Evolutionary conservation across 2,329 filamentous ascomycete genomes (phyloP).

Genomic region (Drechslera avenae): DNA sequence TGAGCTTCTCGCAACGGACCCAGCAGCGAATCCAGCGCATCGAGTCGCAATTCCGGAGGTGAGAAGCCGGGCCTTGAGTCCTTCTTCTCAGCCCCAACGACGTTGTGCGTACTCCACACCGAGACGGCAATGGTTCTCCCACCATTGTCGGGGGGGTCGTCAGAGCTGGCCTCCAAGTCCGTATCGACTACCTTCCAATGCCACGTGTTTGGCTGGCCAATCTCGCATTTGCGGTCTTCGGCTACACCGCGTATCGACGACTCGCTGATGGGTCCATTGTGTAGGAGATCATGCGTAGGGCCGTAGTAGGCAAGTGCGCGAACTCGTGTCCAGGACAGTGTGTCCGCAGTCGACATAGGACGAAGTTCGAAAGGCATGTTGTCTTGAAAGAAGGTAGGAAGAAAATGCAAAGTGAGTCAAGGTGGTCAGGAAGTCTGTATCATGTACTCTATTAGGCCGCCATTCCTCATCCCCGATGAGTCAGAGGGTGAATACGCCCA

Average conservation of each 20-base stretch:
- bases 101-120: constrained; percentile 34
- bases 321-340: constrained; percentile 38
- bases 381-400: neutral
- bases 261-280: constrained; percentile 31
- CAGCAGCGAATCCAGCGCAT: constrained; percentile 34
- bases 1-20: constrained; percentile 30
- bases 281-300: constrained; percentile 37
- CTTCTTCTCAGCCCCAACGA: constrained; percentile 4
- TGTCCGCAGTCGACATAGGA: constrained; percentile 28
- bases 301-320: constrained; percentile 37
- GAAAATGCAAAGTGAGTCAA: too few relatives aligned
- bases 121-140: constrained; percentile 38
- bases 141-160: constrained; percentile 30
- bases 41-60: constrained; percentile 65
- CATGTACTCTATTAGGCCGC: neutral
- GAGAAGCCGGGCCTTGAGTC: constrained; percentile 66
- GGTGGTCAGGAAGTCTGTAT: neutral
- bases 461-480: too few relatives aligned
- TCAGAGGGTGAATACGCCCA: too few relatives aligned
- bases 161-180: constrained; percentile 25
- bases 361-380: constrained; percentile 34
- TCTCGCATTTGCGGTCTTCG: constrained; percentile 27
- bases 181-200: constrained; percentile 44
- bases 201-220: constrained; percentile 31
- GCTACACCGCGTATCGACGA: constrained; percentile 32